phyloP scores from a whole-genome alignment of 805 yeast species.

The Yarrowia yakushimensis region DNA sequence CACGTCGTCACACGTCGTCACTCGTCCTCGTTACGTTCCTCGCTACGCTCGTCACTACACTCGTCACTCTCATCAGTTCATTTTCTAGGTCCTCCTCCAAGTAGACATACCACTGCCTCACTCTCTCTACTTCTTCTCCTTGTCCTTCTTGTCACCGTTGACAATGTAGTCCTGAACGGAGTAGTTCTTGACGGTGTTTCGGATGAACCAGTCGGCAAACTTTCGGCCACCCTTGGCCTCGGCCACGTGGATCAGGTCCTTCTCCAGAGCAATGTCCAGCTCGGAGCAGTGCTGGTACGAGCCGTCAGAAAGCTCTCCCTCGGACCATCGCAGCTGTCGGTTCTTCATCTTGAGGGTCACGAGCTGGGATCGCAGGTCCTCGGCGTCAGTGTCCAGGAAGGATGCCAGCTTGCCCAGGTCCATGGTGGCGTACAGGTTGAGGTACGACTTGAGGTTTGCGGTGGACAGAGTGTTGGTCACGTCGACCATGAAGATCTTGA shows the following conservation, averaged over 20 bases:
- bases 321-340: slow-evolving; percentile 45
- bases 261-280: slow-evolving; percentile 44
- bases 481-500: slow-evolving; percentile 44
- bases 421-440: slow-evolving; percentile 47
- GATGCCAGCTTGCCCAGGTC: slow-evolving; percentile 45
- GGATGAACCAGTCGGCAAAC: slow-evolving; percentile 50
- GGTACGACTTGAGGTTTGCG: slow-evolving; percentile 45
- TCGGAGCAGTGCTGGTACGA: slow-evolving; percentile 44
- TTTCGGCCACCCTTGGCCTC: slow-evolving; percentile 46
- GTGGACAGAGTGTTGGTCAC: slow-evolving; percentile 41
- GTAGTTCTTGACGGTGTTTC: slow-evolving; percentile 47
- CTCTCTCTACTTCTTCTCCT: background rate
- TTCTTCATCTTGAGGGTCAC: slow-evolving; percentile 47
- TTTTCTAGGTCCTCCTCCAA: no score
- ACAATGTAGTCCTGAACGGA: slow-evolving; percentile 44
- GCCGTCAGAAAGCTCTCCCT: slow-evolving; percentile 44
- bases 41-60: no score
- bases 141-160: slow-evolving; percentile 32
- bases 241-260: slow-evolving; percentile 44
- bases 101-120: background rate
- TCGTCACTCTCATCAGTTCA: no score
- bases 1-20: no score
- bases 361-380: slow-evolving; percentile 41
- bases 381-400: slow-evolving; percentile 40
- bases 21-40: no score